Evolutionary conservation across 352 stramenopile species (phyloP), one percentile per base, ranked within the genome.

Genomic region (Elongisporangium prolatum): DNA sequence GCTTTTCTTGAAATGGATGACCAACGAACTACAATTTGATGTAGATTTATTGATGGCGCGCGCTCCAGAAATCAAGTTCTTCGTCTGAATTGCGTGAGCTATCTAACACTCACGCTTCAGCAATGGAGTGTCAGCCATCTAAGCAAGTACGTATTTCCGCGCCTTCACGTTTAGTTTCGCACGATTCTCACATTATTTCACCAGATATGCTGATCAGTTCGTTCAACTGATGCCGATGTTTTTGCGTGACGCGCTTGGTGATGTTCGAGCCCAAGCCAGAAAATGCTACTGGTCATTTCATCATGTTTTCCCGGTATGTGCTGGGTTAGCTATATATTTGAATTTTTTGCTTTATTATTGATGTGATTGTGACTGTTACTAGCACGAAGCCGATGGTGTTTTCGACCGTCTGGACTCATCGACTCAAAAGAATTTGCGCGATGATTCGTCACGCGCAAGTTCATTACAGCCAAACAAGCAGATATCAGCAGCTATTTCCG

Each of bases 201-300:
- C 11, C 28, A 93, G 81, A 52, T 72, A 89, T 54, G 58, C 73
- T 14, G 79, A 88, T 34, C 50, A 84, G 17, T 84, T 90, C 60
- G 56, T 84, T 25, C 57, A 75, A 4, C 77, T 90, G 22, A 52
- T 94, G 20, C 85, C 85, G 1, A 48, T 60, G 1, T 55, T 93
- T 48, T 57, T 95, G 14, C 77, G 78, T 34, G 85, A 95, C 48
- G 85, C 85, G 6, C 59, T 90, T 5, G 72, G 62, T 11, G 83
- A 95, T 53, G 85, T 93, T n/a, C 83, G 85, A 6, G 77, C 77
- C 4, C 77, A 89, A 50, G 78, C 83, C 24, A 73, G 85, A 59
- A 90, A 91, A 52, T 93, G 80, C 37, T 95, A 82, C 53, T 95
- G 85, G 85, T 73, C 79, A 14, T 80, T 86, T 50, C 80, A 93